A percentile compares a stretch with the other conserved stretches of the same genome.
phyloP scores from a whole-genome alignment of 176 grass and related monocot genomes.

The Rhipidocladum racemiflorum region DNA sequence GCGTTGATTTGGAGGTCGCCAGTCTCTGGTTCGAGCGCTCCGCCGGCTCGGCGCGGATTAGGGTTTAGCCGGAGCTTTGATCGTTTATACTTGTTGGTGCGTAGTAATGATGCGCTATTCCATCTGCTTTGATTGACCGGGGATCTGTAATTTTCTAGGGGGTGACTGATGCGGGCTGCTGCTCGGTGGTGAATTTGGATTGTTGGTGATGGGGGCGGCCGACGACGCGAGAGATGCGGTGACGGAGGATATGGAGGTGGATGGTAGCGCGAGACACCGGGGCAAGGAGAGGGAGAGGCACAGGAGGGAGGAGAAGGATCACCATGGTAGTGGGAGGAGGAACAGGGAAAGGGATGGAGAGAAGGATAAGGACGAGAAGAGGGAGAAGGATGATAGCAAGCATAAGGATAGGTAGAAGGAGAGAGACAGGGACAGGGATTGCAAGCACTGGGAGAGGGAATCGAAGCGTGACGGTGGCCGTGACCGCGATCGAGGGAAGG shows the following conservation, averaged over 20 bases:
- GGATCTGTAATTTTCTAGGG: neutral
- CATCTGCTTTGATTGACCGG: neutral
- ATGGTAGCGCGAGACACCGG: conserved; percentile 36
- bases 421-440: conserved; percentile 39
- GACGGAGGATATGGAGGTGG: conserved; percentile 47
- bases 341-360: conserved; percentile 55
- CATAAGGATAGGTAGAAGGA: conserved; percentile 32
- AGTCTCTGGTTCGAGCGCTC: neutral
- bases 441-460: conserved; percentile 38
- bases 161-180: neutral
- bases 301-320: conserved; percentile 48
- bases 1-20: neutral
- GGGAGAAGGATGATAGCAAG: conserved; percentile 36
- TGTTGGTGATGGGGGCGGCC: conserved; percentile 37
- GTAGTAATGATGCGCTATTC: neutral
- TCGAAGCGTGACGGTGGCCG: conserved; percentile 34
- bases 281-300: conserved; percentile 50
- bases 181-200: neutral
- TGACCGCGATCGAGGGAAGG: conserved; percentile 48
- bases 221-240: conserved; percentile 39
- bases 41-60: neutral
- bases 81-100: neutral
- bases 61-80: neutral
- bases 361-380: conserved; percentile 50
- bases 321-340: conserved; percentile 39